Conservation (phyloP, 75 land plant genomes). For the Pinus tabuliformis region DNA sequence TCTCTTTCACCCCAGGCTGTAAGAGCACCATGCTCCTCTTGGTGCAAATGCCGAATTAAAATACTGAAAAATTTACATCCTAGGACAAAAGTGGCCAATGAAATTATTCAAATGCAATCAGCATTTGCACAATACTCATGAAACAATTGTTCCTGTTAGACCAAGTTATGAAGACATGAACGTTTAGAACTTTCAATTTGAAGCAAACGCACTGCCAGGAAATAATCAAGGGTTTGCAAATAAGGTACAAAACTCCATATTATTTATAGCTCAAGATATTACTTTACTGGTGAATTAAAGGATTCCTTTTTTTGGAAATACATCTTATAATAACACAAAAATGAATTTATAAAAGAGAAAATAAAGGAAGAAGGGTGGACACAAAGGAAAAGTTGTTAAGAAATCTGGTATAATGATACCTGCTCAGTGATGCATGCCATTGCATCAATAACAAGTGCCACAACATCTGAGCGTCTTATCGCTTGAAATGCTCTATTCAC, state of each 20-base stretch:
- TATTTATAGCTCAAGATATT: background rate
- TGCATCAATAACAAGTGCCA: conserved; percentile 97
- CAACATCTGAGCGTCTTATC: conserved; percentile 92
- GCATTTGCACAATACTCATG: background rate
- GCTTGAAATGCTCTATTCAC: conserved; percentile 97
- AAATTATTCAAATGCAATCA: background rate
- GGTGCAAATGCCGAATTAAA: no score
- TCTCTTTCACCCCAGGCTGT: no score
- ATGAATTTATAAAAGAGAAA: no score
- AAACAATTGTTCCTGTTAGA: background rate
- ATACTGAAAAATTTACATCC: background rate
- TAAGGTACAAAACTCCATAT: background rate
- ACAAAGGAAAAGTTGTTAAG: no score
- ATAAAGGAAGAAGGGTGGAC: no score
- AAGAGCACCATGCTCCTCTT: no score
- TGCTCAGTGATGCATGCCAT: conserved; percentile 94
- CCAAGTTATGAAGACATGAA: background rate
- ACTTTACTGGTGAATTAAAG: background rate
- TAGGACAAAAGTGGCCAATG: background rate
- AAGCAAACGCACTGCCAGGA: background rate
- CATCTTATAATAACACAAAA: no score
- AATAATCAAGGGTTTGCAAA: background rate
- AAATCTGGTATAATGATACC: conserved; percentile 16
- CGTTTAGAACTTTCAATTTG: background rate
- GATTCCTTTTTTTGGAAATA: no score